phyloP scores from a whole-genome alignment of 345 rosid species.

The Eucalyptus erythrocorys region DNA sequence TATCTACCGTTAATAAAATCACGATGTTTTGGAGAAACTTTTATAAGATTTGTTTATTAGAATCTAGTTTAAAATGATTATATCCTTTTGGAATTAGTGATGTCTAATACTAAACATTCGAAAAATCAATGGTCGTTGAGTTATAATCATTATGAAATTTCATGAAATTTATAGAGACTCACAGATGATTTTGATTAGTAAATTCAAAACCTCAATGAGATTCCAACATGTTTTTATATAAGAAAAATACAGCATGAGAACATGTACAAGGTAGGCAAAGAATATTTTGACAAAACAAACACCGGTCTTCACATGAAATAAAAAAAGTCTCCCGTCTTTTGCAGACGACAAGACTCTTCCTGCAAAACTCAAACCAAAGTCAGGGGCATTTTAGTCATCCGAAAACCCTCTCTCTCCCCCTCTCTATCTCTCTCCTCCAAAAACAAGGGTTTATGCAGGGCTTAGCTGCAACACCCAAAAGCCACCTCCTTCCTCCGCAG shows the following conservation, averaged over 20 bases:
- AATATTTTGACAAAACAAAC: not conserved
- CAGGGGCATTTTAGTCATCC: not conserved
- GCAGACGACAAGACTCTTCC: not conserved
- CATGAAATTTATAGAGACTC: accelerated
- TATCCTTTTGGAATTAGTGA: not conserved
- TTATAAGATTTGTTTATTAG: not conserved
- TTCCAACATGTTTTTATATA: not conserved
- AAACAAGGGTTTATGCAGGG: conserved; percentile 48
- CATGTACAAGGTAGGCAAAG: not conserved
- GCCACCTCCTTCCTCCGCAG: not conserved
- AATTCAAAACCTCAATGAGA: not conserved
- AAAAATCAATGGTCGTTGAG: accelerated
- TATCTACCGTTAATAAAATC: not conserved
- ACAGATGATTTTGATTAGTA: not conserved
- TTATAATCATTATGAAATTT: not conserved
- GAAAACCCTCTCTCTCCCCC: not conserved
- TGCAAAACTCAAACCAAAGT: not conserved
- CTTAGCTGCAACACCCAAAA: conserved; percentile 8
- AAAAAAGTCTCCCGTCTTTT: not conserved
- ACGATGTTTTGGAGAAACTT: not conserved
- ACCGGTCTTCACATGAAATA: not conserved
- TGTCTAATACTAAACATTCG: too few species aligned
- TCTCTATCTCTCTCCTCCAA: not conserved
- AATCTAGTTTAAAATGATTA: accelerated
- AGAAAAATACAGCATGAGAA: not conserved